Evolutionary conservation across 2,329 filamentous ascomycete species (phyloP).

Genomic region (Neofusicoccum laricinum): DNA sequence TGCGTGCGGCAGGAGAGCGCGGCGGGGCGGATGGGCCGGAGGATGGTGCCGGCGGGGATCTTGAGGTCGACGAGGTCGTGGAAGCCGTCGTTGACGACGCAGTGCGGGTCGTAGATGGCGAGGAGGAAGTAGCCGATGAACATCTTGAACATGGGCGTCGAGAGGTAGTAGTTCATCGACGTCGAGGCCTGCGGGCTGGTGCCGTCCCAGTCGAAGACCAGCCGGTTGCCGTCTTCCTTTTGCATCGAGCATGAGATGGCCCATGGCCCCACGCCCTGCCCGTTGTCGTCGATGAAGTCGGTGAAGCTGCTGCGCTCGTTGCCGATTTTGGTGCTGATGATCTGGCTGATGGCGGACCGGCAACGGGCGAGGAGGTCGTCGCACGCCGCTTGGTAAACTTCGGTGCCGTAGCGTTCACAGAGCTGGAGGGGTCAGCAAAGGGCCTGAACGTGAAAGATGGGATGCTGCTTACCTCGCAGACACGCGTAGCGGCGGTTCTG

Average conservation of each 20-base stretch:
- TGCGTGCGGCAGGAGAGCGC: slow-evolving; percentile 49
- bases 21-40: slow-evolving; percentile 48
- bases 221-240: slow-evolving; percentile 38
- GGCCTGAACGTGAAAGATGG: fast-evolving
- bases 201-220: slow-evolving; percentile 50
- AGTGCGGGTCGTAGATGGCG: slow-evolving; percentile 48
- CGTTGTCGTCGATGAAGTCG: slow-evolving; percentile 51
- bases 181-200: slow-evolving; percentile 47
- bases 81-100: slow-evolving; percentile 51
- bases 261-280: slow-evolving; percentile 45
- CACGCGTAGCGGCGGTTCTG: slow-evolving; percentile 43
- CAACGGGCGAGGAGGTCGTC: slow-evolving; percentile 46
- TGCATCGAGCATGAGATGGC: slow-evolving; percentile 49
- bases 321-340: slow-evolving; percentile 47
- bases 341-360: slow-evolving; percentile 42
- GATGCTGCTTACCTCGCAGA: slow-evolving; percentile 33
- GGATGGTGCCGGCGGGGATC: slow-evolving; percentile 45
- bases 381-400: slow-evolving; percentile 47
- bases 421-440: slow-evolving; percentile 22
- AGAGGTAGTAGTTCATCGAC: slow-evolving; percentile 50
- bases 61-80: slow-evolving; percentile 49
- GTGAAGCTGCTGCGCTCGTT: slow-evolving; percentile 44
- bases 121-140: slow-evolving; percentile 50
- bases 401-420: slow-evolving; percentile 43
- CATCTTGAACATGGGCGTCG: slow-evolving; percentile 52